A percentile compares a stretch with the other conserved stretches of the same genome.
Evolutionary conservation across 176 grass and related monocot species (phyloP).

Genomic region (Saccharum spontaneum): DNA sequence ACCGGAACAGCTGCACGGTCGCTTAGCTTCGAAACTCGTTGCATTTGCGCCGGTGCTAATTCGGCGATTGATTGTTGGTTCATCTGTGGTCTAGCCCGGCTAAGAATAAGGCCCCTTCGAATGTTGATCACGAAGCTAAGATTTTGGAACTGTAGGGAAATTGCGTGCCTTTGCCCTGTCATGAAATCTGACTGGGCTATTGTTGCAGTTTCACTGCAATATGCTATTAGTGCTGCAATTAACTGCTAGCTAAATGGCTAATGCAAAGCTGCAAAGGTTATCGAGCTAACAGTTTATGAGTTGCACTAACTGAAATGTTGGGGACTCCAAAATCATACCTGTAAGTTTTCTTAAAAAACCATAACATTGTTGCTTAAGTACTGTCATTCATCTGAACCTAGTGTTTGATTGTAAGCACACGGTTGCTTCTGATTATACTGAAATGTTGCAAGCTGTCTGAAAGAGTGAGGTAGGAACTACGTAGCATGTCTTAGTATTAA

Average conservation of each 20-base stretch:
- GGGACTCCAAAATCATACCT: neutral
- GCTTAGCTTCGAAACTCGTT: neutral
- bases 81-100: neutral
- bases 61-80: neutral
- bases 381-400: neutral
- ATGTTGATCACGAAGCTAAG: neutral
- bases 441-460: too few species aligned
- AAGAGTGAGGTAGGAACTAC: neutral
- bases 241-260: neutral
- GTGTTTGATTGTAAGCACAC: neutral
- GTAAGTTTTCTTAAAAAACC: neutral
- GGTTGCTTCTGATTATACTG: neutral
- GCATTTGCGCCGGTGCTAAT: neutral
- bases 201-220: neutral
- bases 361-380: neutral
- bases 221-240: neutral
- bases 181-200: neutral
- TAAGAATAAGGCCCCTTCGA: neutral
- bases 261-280: neutral
- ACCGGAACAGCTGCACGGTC: neutral
- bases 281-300: neutral
- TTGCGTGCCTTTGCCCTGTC: neutral
- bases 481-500: neutral
- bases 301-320: neutral
- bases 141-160: neutral